Conservation (phyloP, 257 asterid species). For the Buddleja alternifolia region DNA sequence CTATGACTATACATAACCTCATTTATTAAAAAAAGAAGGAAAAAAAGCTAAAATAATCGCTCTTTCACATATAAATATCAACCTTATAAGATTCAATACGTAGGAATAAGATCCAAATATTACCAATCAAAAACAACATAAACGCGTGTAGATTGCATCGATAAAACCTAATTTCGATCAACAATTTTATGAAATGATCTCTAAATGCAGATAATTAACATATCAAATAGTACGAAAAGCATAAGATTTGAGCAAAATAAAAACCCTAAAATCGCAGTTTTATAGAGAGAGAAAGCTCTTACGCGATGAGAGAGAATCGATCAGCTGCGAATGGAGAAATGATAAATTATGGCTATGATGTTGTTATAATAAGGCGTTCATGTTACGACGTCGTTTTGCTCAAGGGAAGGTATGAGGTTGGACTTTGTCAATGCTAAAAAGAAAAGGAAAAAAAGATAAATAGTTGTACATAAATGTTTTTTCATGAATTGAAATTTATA, state of each 20-base stretch:
- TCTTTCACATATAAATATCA: background rate
- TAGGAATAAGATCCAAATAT: background rate
- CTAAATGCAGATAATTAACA: background rate
- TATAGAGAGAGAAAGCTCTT: conserved; percentile 19
- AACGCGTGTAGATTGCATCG: background rate
- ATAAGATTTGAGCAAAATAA: background rate
- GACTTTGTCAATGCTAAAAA: no score
- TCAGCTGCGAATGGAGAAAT: background rate
- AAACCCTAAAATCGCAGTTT: background rate
- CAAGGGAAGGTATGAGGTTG: no score
- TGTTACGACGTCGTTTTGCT: no score
- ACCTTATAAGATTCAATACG: background rate
- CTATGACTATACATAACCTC: background rate
- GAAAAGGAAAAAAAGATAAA: no score
- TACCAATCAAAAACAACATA: background rate
- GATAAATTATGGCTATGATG: background rate
- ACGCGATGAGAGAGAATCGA: conserved; percentile 16
- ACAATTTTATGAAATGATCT: background rate
- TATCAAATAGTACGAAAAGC: background rate
- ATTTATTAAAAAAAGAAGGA: background rate
- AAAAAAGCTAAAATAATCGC: background rate
- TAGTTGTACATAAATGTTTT: no score
- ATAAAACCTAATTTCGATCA: background rate
- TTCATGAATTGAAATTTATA: no score
- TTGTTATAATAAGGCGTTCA: background rate